These are phyloP conservation scores for Millerozyma acaciae DNA, from an alignment of 805 yeast species.

Conservation along the genomic window DNA sequence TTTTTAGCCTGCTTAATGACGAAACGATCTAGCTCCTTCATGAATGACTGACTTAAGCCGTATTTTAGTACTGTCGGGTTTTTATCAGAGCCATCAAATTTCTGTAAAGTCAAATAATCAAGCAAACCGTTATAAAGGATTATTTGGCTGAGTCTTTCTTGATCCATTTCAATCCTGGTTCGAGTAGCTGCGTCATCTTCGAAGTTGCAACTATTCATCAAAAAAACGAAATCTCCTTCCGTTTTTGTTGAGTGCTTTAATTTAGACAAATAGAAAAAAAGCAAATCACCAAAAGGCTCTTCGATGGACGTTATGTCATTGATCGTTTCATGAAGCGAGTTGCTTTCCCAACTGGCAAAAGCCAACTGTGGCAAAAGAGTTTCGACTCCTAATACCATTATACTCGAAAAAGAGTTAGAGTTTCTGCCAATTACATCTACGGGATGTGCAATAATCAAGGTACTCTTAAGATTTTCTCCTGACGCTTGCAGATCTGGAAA, in stretches of 20 bases:
- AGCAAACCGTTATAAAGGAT: slow-evolving; percentile 12
- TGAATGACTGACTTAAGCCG: slow-evolving; percentile 1
- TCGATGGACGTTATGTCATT: slow-evolving; percentile 14
- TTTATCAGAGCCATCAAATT: background rate
- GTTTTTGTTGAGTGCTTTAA: slow-evolving; percentile 16
- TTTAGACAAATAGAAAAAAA: slow-evolving; percentile 15
- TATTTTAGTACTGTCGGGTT: background rate
- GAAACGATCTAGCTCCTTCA: background rate
- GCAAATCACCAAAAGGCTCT: slow-evolving; percentile 18
- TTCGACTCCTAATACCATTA: slow-evolving; percentile 18
- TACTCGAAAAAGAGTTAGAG: slow-evolving; percentile 7
- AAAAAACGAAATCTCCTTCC: slow-evolving; percentile 16
- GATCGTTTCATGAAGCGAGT: slow-evolving; percentile 1
- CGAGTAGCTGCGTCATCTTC: slow-evolving; percentile 1
- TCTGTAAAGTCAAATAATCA: slow-evolving; percentile 2
- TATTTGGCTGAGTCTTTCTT: slow-evolving; percentile 14
- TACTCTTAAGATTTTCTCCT: slow-evolving; percentile 1
- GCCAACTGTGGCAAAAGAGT: slow-evolving; percentile 20
- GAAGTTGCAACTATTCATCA: slow-evolving; percentile 5
- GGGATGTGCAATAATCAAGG: slow-evolving; percentile 8
- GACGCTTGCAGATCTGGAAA: background rate
- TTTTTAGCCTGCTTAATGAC: background rate
- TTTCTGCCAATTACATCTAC: slow-evolving; percentile 13
- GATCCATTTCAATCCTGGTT: slow-evolving; percentile 6
- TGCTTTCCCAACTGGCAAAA: slow-evolving; percentile 4